phyloP scores from a whole-genome alignment of 129 eudicot species.

The sunflower (Helianthus annuus) region HanXRQr2.0-SUNRISE NC_035439.2:125634597-125635096 shows the following conservation, averaged over 20 bases:
- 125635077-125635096: slow-evolving; percentile 88
- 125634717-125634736: slow-evolving; percentile 99
- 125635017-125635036: slow-evolving; percentile 89
- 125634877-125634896: slow-evolving; percentile 86
- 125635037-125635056: slow-evolving; percentile 95
- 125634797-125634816: slow-evolving; percentile 54
- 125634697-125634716: slow-evolving; percentile 94
- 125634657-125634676: slow-evolving; percentile 84
- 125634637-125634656: slow-evolving; percentile 50
- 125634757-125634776: slow-evolving; percentile 21
- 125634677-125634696: slow-evolving; percentile 92
- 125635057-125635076: slow-evolving; percentile 94
- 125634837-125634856: slow-evolving; percentile 82
- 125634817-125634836: slow-evolving; percentile 88
- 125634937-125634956: neutral
- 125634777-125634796: neutral
- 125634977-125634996: neutral
- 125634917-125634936: slow-evolving; percentile 89
- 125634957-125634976: neutral
- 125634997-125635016: slow-evolving; percentile 80
- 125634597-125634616: neutral
- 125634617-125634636: neutral
- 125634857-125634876: slow-evolving; percentile 74
- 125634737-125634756: slow-evolving; percentile 51
- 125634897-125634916: slow-evolving; percentile 93